phyloP scores from a whole-genome alignment of 768 basidiomycete species.

The Rhodotorula diobovata region DNA sequence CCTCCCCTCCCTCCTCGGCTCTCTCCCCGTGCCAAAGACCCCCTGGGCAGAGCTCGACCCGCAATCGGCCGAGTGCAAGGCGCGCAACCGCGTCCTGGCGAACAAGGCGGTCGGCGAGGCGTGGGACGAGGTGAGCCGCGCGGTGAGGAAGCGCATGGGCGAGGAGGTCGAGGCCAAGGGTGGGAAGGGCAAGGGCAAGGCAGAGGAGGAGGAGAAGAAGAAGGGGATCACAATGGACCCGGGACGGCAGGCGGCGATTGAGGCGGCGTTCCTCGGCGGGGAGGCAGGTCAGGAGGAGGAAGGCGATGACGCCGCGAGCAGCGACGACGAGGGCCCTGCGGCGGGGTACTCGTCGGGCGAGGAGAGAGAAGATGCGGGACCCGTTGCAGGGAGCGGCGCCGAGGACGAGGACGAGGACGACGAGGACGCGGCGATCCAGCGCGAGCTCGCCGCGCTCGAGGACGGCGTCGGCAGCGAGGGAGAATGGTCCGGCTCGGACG shows the following conservation, averaged over 20 bases:
- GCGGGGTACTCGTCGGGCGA: not conserved
- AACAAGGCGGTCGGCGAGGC: slow-evolving; percentile 35
- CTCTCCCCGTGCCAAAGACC: slow-evolving; percentile 2
- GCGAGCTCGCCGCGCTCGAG: slow-evolving; percentile 22
- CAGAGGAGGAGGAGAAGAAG: not conserved
- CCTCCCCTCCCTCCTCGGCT: slow-evolving; percentile 23
- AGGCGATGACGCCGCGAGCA: slow-evolving; percentile 9
- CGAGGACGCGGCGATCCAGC: slow-evolving; percentile 30
- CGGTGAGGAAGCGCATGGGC: slow-evolving; percentile 27
- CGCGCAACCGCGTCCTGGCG: slow-evolving; percentile 39
- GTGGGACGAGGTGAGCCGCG: slow-evolving; percentile 32
- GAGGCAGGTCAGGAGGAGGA: not conserved
- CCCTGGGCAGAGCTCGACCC: slow-evolving; percentile 14
- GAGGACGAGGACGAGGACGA: slow-evolving; percentile 11
- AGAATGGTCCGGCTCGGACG: slow-evolving; percentile 29
- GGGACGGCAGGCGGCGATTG: slow-evolving; percentile 18
- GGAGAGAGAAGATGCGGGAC: not conserved
- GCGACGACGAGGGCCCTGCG: slow-evolving; percentile 26
- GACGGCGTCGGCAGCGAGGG: slow-evolving; percentile 24
- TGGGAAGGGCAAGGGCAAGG: not conserved
- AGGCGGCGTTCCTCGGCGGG: slow-evolving; percentile 5
- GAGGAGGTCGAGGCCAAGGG: slow-evolving; percentile 15
- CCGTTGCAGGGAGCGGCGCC: not conserved
- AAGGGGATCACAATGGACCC: slow-evolving; percentile 23
- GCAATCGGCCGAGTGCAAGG: slow-evolving; percentile 24